These are phyloP conservation scores for Fraxinus velutina DNA, from an alignment of 305 asterid species.

Conservation along the genomic window DNA sequence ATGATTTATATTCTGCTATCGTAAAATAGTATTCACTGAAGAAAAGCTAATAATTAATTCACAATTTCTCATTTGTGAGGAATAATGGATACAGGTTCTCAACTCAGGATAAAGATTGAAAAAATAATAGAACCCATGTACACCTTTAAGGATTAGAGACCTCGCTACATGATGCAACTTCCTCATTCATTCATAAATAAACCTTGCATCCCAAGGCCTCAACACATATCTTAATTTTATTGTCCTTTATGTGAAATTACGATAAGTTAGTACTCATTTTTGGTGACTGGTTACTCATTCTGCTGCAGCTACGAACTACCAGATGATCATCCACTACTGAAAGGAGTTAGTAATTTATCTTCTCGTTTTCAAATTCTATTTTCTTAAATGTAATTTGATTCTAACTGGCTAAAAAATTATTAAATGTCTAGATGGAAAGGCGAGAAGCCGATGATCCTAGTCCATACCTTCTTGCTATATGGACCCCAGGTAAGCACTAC, in stretches of 20 bases:
- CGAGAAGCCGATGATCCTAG: slow-evolving; percentile 97
- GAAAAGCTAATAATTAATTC: not conserved
- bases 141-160: not conserved
- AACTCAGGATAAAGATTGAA: not conserved
- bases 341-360: slow-evolving; percentile 54
- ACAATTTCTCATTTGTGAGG: not conserved
- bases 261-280: not conserved
- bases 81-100: not conserved
- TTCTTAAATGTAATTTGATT: slow-evolving; percentile 22
- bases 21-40: not conserved
- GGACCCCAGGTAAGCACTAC: slow-evolving; percentile 78
- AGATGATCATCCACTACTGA: slow-evolving; percentile 69
- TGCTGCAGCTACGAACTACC: slow-evolving; percentile 79
- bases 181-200: not conserved
- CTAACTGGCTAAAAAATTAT: slow-evolving; percentile 20
- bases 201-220: not conserved
- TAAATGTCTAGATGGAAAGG: slow-evolving; percentile 60
- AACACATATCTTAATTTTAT: not conserved
- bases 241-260: not conserved
- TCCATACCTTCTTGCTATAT: slow-evolving; percentile 90
- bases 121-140: not conserved
- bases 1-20: not conserved
- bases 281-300: slow-evolving; percentile 27
- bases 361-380: slow-evolving; percentile 21
- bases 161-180: not conserved